phyloP scores from a whole-genome alignment of 352 stramenopile species.

The Blastocystis sp. region DNA sequence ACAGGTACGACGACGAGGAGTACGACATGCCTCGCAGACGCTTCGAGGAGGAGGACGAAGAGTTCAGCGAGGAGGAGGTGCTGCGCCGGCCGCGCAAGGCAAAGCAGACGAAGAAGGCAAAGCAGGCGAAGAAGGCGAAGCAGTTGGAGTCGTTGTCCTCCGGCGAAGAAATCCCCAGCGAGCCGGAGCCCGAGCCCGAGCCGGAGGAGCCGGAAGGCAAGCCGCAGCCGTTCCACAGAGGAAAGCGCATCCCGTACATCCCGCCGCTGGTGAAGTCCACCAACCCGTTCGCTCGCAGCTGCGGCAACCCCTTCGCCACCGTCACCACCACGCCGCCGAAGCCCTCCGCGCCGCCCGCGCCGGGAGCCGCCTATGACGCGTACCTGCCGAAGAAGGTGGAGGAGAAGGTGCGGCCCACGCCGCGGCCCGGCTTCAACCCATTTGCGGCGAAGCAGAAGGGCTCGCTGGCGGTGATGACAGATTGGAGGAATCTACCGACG shows the following conservation, averaged over 20 bases:
- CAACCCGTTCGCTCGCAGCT: slow-evolving; percentile 39
- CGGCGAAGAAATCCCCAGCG: not conserved
- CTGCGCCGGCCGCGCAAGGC: not conserved
- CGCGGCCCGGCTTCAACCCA: slow-evolving; percentile 33
- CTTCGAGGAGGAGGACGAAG: not conserved
- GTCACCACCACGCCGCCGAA: slow-evolving; percentile 6
- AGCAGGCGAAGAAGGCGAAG: not conserved
- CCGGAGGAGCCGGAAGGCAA: slow-evolving; percentile 28
- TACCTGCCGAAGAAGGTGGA: not conserved
- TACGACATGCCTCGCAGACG: not conserved
- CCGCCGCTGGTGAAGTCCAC: not conserved
- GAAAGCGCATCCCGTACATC: slow-evolving; percentile 38
- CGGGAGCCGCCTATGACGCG: not conserved
- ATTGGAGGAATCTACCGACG: not conserved
- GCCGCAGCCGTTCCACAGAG: slow-evolving; percentile 26
- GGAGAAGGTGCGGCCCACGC: not conserved
- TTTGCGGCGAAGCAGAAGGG: slow-evolving; percentile 53
- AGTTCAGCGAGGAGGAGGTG: not conserved
- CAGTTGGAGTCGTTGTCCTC: not conserved
- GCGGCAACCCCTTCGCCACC: slow-evolving; percentile 32
- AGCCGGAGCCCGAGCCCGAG: not conserved
- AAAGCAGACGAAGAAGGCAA: no score
- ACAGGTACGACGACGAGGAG: not conserved
- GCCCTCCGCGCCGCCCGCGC: not conserved
- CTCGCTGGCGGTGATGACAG: no score